phyloP scores from a whole-genome alignment of 1,284 basidiomycete species.

The Boletellus dicymbophilus region DNA sequence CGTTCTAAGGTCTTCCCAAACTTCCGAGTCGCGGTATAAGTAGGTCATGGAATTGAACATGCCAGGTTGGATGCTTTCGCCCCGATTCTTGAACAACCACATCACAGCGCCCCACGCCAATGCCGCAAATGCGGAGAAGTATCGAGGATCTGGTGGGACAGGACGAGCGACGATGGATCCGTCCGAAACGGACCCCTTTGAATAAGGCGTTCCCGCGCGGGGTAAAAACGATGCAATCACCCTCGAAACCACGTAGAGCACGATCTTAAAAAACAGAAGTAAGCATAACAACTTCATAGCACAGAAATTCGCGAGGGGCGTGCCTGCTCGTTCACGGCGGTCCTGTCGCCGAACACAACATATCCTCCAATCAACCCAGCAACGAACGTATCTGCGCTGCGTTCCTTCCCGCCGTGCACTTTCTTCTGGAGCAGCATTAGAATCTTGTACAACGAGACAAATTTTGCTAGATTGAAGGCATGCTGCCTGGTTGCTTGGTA shows the following conservation, averaged over 20 bases:
- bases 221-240: constrained; percentile 89
- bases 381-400: constrained; percentile 85
- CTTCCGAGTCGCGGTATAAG: constrained; percentile 75
- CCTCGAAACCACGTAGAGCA: constrained; percentile 92
- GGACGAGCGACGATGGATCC: constrained; percentile 55
- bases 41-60: constrained; percentile 88
- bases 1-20: constrained; percentile 66
- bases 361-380: constrained; percentile 94
- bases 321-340: constrained; percentile 98
- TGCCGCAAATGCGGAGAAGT: constrained; percentile 90
- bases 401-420: constrained; percentile 80
- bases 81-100: constrained; percentile 90
- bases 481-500: constrained; percentile 90
- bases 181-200: constrained; percentile 36
- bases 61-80: constrained; percentile 90
- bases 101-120: constrained; percentile 96
- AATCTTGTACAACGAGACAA: constrained; percentile 93
- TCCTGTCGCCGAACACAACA: constrained; percentile 91
- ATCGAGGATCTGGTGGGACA: constrained; percentile 76
- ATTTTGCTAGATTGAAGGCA: constrained; percentile 88
- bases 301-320: constrained; percentile 24
- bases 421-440: constrained; percentile 81
- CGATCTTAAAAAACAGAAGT: constrained; percentile 64
- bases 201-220: constrained; percentile 56
- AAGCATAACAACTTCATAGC: neutral